phyloP scores from a whole-genome alignment of 225 moss, liverwort and hornwort genomes.

The Neckera pumila region DNA sequence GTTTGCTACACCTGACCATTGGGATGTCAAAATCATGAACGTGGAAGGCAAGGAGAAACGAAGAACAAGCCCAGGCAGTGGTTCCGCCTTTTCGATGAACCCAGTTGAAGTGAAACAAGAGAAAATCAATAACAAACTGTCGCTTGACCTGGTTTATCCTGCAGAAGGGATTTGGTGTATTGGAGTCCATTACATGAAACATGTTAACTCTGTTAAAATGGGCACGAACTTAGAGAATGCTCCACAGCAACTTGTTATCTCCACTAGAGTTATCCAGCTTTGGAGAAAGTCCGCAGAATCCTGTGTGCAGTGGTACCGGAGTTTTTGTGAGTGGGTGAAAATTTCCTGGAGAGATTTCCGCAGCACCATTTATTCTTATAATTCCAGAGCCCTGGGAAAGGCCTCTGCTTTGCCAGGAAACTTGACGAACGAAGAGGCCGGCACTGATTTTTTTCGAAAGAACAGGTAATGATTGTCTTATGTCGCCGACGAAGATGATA shows the following conservation, averaged over 20 bases:
- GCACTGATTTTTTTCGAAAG: background rate
- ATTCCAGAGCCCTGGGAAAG: background rate
- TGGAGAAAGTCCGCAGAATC: background rate
- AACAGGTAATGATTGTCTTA: background rate
- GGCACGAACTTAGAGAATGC: background rate
- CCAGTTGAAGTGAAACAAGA: background rate
- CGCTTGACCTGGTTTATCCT: conserved; percentile 60
- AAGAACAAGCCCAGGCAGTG: background rate
- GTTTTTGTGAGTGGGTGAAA: background rate
- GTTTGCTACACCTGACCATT: conserved; percentile 27
- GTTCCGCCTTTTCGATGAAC: background rate
- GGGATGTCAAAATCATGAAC: conserved; percentile 28
- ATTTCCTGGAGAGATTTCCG: background rate
- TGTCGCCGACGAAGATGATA: background rate
- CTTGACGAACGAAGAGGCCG: background rate
- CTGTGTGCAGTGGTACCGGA: background rate
- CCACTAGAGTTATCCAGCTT: background rate
- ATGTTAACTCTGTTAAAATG: background rate
- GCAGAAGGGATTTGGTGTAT: conserved; percentile 73
- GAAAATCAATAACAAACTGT: background rate
- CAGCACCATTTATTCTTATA: background rate
- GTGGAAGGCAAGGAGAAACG: background rate
- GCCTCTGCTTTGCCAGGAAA: background rate
- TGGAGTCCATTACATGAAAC: conserved; percentile 19
- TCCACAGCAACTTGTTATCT: background rate